phyloP scores from a whole-genome alignment of 495 filamentous ascomycete species.

The Aspergillus bertholletiae region DNA sequence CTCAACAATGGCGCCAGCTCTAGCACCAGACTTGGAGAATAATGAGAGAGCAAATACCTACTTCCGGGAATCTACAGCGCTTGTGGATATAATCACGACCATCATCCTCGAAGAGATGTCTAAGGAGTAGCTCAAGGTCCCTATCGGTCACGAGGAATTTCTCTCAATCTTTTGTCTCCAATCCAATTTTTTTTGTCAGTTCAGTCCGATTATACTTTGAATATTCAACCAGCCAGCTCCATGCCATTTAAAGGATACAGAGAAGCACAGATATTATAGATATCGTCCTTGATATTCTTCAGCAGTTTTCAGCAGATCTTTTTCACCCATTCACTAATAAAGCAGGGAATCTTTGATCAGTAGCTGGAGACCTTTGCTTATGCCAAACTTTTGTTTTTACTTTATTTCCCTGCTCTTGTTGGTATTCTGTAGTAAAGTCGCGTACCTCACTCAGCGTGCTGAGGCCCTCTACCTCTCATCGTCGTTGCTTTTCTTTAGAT shows the following conservation, averaged over 20 bases:
- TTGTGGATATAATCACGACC: conserved; percentile 21
- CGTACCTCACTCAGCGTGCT: not conserved
- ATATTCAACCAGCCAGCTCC: not conserved
- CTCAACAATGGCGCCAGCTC: conserved; percentile 20
- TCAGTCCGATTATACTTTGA: conserved; percentile 13
- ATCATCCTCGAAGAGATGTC: conserved; percentile 13
- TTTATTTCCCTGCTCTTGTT: not conserved
- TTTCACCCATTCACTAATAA: conserved; percentile 1
- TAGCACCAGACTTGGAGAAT: conserved; percentile 15
- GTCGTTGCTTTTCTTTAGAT: not conserved
- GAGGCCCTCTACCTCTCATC: not conserved
- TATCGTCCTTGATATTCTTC: not conserved
- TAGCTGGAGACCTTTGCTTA: not conserved
- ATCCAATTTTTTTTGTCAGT: conserved; percentile 14
- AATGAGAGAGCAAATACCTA: conserved; percentile 16
- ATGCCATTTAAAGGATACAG: not conserved
- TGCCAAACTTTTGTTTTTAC: not conserved
- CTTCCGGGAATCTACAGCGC: conserved; percentile 14
- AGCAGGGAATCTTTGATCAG: not conserved
- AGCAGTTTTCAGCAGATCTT: not conserved
- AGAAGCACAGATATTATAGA: conserved; percentile 3
- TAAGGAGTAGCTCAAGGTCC: conserved; percentile 19
- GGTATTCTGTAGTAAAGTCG: not conserved
- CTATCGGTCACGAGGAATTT: conserved; percentile 11
- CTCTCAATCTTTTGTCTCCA: conserved; percentile 16